A percentile compares a stretch with the other conserved stretches of the same genome.
Evolutionary conservation across 129 eudicot species (phyloP).

Genomic region (Dittrichia graveolens): DNA sequence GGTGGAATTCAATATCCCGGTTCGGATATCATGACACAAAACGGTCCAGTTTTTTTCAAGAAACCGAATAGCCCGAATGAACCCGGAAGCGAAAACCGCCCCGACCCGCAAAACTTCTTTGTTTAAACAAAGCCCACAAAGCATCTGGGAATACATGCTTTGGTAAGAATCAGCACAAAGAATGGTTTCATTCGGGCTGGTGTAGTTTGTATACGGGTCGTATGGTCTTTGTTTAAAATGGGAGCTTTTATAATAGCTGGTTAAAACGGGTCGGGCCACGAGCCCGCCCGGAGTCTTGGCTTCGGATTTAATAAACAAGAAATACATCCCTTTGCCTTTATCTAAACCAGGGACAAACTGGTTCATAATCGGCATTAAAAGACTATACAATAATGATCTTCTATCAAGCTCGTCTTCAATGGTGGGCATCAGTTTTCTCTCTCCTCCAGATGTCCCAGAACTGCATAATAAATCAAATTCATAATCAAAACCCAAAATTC

Average conservation of each 20-base stretch:
- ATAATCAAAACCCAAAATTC: background rate
- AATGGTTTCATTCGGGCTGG: slow-evolving; percentile 74
- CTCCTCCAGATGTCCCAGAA: slow-evolving; percentile 88
- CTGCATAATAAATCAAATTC: slow-evolving; percentile 33
- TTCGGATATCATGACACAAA: slow-evolving; percentile 59
- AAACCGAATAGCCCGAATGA: slow-evolving; percentile 72
- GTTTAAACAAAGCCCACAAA: slow-evolving; percentile 63
- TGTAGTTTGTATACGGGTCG: slow-evolving; percentile 76
- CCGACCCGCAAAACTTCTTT: slow-evolving; percentile 69
- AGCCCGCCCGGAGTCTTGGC: slow-evolving; percentile 72
- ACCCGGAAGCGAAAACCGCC: slow-evolving; percentile 78
- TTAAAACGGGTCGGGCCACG: slow-evolving; percentile 73
- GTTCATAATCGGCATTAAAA: slow-evolving; percentile 71
- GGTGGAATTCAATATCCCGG: slow-evolving; percentile 45
- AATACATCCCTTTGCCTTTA: slow-evolving; percentile 83
- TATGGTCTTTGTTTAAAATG: slow-evolving; percentile 63
- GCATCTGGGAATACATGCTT: slow-evolving; percentile 81
- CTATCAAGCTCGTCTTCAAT: slow-evolving; percentile 67
- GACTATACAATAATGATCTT: slow-evolving; percentile 62
- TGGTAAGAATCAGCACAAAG: slow-evolving; percentile 78
- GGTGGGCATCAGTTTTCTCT: slow-evolving; percentile 78
- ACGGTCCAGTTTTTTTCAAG: slow-evolving; percentile 57
- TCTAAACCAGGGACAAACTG: slow-evolving; percentile 71
- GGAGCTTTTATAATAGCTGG: slow-evolving; percentile 69
- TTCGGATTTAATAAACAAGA: slow-evolving; percentile 68